Evolutionary conservation across 2,329 filamentous ascomycete species (phyloP).

Genomic region (Fusarium setosum): DNA sequence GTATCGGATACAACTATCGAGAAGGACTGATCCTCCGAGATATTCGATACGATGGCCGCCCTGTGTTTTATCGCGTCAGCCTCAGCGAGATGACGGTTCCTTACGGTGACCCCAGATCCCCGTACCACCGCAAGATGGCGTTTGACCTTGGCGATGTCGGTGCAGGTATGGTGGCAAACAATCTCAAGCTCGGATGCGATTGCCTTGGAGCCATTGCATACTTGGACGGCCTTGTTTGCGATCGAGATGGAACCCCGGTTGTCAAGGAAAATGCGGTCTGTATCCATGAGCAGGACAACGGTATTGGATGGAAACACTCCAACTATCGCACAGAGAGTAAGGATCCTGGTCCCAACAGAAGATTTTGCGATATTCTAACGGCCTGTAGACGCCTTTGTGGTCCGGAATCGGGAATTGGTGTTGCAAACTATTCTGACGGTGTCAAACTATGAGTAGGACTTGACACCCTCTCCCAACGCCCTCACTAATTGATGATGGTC

Average conservation of each 20-base stretch:
- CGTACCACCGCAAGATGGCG: slow-evolving; percentile 38
- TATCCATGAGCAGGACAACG: slow-evolving; percentile 80
- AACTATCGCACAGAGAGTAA: slow-evolving; percentile 69
- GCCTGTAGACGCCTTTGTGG: too few species aligned
- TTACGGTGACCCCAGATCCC: slow-evolving; percentile 60
- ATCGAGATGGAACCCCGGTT: neutral
- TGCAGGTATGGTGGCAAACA: neutral
- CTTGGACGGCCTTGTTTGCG: neutral
- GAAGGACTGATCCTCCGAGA: slow-evolving; percentile 80
- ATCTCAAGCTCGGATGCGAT: neutral
- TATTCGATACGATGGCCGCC: slow-evolving; percentile 73
- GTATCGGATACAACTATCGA: slow-evolving; percentile 75
- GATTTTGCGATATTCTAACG: too few species aligned
- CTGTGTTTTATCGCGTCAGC: slow-evolving; percentile 75
- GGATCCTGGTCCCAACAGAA: too few species aligned
- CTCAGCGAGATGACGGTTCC: slow-evolving; percentile 71
- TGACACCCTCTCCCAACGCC: too few species aligned
- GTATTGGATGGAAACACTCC: slow-evolving; percentile 81
- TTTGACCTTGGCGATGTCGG: neutral
- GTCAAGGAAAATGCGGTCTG: slow-evolving; percentile 71
- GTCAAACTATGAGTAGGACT: slow-evolving; percentile 77
- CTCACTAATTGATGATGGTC: too few species aligned
- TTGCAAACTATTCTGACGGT: neutral
- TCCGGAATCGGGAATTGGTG: too few species aligned
- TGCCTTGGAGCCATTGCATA: neutral